phyloP scores from a whole-genome alignment of 352 stramenopile genomes.

The Pythium folliculosum region DNA sequence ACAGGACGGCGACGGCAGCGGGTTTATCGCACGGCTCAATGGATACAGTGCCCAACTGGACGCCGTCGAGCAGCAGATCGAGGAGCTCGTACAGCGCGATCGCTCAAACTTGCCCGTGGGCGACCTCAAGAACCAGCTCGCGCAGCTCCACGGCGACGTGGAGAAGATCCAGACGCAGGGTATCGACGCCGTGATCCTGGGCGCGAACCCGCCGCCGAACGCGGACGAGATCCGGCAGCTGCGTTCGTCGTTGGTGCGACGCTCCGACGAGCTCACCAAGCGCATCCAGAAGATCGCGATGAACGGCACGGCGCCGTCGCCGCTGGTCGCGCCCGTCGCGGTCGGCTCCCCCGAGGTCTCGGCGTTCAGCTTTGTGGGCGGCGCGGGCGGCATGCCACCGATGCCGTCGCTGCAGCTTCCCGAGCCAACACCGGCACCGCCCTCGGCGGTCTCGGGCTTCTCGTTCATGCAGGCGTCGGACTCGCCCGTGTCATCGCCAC shows the following conservation, averaged over 20 bases:
- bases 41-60: constrained; percentile 47
- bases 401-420: constrained; percentile 18
- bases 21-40: constrained; percentile 49
- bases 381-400: background rate
- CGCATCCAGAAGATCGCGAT: constrained; percentile 56
- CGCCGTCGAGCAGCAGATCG: constrained; percentile 52
- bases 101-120: constrained; percentile 38
- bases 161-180: constrained; percentile 82
- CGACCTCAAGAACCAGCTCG: constrained; percentile 65
- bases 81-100: constrained; percentile 53
- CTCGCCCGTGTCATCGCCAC: constrained; percentile 15
- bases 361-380: constrained; percentile 59
- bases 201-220: constrained; percentile 59
- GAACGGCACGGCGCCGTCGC: constrained; percentile 21
- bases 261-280: constrained; percentile 59
- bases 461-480: constrained; percentile 29
- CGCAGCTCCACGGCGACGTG: constrained; percentile 70
- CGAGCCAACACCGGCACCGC: background rate
- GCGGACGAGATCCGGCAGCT: constrained; percentile 72
- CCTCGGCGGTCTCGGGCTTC: constrained; percentile 16
- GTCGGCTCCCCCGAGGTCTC: constrained; percentile 36
- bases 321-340: constrained; percentile 3
- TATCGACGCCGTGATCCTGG: constrained; percentile 81
- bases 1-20: constrained; percentile 23
- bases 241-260: constrained; percentile 65